Evolutionary conservation across 345 rosid genomes (phyloP).

Genomic region (Euphorbia tirucalli): DNA sequence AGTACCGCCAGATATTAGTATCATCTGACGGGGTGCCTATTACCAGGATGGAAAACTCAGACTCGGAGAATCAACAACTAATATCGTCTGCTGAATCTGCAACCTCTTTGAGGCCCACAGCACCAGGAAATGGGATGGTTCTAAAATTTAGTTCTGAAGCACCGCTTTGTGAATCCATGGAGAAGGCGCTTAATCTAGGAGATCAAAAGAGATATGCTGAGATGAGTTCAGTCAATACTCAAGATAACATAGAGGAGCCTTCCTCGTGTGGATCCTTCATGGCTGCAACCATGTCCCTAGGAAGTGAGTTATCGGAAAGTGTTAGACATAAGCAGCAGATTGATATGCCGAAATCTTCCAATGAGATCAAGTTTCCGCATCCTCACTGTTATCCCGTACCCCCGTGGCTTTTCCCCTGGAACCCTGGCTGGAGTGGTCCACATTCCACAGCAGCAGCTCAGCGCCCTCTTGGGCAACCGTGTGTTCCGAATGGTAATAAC

Average conservation of each 20-base stretch:
- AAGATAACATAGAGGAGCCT: conserved; percentile 35
- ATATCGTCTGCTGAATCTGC: conserved; percentile 32
- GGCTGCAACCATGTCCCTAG: conserved; percentile 29
- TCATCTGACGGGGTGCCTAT: conserved; percentile 50
- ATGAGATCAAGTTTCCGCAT: conserved; percentile 44
- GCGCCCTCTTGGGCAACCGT: conserved; percentile 30
- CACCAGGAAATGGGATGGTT: conserved; percentile 45
- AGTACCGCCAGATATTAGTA: conserved; percentile 61
- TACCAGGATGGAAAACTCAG: conserved; percentile 41
- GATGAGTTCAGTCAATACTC: conserved; percentile 25
- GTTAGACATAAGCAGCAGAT: conserved; percentile 29
- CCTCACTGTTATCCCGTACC: conserved; percentile 43
- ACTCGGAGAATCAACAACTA: conserved; percentile 36
- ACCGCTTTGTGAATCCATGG: conserved; percentile 55
- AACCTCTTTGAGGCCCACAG: conserved; percentile 33
- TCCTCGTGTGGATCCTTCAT: conserved; percentile 39
- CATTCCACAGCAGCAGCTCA: conserved; percentile 29
- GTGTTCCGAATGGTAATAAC: conserved; percentile 15
- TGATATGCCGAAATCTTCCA: conserved; percentile 16
- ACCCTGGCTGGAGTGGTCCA: conserved; percentile 31
- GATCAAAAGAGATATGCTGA: conserved; percentile 39
- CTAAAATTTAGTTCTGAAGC: conserved; percentile 63
- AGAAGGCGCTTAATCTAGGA: conserved; percentile 40
- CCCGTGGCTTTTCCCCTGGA: conserved; percentile 54
- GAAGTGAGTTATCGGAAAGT: conserved; percentile 29